phyloP scores from a whole-genome alignment of 2,329 filamentous ascomycete species.

The Ophiosphaerella herpotricha region DNA sequence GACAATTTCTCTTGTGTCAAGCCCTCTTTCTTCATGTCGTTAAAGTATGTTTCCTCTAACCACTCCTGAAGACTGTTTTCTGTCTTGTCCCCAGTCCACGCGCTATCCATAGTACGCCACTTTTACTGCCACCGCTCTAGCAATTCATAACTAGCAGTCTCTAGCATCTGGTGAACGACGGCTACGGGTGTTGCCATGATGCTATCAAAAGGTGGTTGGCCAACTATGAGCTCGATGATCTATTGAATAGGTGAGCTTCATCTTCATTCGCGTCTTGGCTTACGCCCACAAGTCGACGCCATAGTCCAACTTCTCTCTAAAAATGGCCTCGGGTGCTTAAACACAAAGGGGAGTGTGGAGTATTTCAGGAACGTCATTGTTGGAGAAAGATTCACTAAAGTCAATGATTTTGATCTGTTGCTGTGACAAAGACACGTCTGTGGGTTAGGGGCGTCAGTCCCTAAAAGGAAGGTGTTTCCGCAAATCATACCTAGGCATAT shows the following conservation, averaged over 20 bases:
- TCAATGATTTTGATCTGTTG: conserved; percentile 33
- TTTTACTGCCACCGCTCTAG: conserved; percentile 40
- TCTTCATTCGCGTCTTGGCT: conserved; percentile 23
- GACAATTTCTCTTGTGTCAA: conserved; percentile 21
- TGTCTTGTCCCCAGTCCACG: conserved; percentile 11
- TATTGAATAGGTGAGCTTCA: conserved; percentile 14
- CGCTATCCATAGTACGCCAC: conserved; percentile 33
- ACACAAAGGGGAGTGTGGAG: conserved; percentile 44
- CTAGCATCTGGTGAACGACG: conserved; percentile 45
- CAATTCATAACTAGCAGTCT: conserved; percentile 40
- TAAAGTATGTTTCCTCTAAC: conserved; percentile 48
- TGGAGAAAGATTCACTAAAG: conserved; percentile 46
- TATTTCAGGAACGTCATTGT: conserved; percentile 20
- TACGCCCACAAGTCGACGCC: conserved; percentile 46
- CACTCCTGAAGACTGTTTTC: conserved; percentile 40
- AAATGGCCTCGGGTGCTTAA: conserved; percentile 47
- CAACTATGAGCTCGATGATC: conserved; percentile 48
- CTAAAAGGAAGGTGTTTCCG: too few species aligned
- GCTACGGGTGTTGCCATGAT: conserved; percentile 40
- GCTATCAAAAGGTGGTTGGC: conserved; percentile 47
- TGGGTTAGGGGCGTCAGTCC: neutral
- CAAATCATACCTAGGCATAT: too few species aligned
- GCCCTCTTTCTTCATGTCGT: conserved; percentile 25
- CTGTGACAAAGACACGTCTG: neutral
- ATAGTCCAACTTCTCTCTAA: conserved; percentile 42